Percentiles rank a stretch among this genome's conserved stretches.
phyloP scores from a whole-genome alignment of 345 rosid genomes.

The Gossypium raimondii region DNA sequence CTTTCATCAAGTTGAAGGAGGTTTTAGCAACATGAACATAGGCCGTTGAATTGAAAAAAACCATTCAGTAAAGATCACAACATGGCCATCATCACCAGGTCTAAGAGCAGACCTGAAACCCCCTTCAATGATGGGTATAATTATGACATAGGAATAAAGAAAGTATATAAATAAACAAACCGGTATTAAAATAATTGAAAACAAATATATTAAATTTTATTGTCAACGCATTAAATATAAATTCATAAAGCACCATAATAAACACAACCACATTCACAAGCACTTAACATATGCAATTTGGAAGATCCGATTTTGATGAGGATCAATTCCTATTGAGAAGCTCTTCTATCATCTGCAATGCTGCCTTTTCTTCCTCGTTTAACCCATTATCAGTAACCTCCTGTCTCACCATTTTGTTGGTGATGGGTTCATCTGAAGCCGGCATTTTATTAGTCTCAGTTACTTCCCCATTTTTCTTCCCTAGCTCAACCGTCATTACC shows the following conservation, averaged over 20 bases:
- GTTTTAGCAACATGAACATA: not conserved
- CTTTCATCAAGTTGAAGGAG: not conserved
- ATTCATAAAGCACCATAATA: too few species aligned
- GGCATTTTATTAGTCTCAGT: not conserved
- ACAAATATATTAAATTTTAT: too few species aligned
- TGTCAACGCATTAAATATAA: too few species aligned
- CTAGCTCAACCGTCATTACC: slow-evolving; percentile 77
- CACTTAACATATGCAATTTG: too few species aligned
- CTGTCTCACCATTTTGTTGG: not conserved
- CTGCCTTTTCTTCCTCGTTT: slow-evolving; percentile 64
- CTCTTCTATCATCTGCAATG: slow-evolving; percentile 95
- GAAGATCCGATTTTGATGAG: not conserved
- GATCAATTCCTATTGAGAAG: slow-evolving; percentile 66
- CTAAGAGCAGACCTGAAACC: not conserved
- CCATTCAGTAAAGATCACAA: not conserved
- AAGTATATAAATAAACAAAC: too few species aligned
- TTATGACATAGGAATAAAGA: not conserved
- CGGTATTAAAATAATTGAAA: too few species aligned
- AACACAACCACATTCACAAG: too few species aligned
- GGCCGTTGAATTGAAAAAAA: not conserved
- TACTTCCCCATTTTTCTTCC: slow-evolving; percentile 20
- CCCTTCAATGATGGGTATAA: not conserved
- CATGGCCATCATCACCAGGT: not conserved
- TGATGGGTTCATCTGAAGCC: slow-evolving; percentile 5
- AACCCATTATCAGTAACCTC: slow-evolving; percentile 29